Percentiles rank a stretch among this genome's conserved stretches.
Conservation (phyloP, 2,329 filamentous ascomycete genomes). For the Neurospora crassa region DNA sequence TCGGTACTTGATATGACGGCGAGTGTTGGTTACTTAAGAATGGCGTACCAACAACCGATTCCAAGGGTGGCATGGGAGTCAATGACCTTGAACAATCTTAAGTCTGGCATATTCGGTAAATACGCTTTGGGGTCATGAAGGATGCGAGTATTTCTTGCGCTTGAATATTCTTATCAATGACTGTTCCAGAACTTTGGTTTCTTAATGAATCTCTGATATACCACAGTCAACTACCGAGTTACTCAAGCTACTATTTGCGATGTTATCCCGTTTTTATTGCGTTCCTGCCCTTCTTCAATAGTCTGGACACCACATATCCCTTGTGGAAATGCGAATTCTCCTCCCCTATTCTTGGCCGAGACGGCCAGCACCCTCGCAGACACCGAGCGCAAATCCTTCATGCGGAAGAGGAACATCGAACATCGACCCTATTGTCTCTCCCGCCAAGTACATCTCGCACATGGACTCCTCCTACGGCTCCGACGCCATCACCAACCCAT, state of each 20-base stretch:
- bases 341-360: not conserved
- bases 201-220: not conserved
- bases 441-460: slow-evolving; percentile 30
- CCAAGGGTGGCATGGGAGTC: not conserved
- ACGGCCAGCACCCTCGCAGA: slow-evolving; percentile 3
- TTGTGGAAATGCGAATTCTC: not conserved
- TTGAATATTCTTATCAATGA: not conserved
- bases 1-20: not conserved
- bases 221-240: not conserved
- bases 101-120: not conserved
- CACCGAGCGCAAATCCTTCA: slow-evolving; percentile 21
- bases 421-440: slow-evolving; percentile 34
- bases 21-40: not conserved
- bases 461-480: slow-evolving; percentile 36
- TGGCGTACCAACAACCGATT: not conserved
- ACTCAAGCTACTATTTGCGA: not conserved
- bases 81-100: not conserved
- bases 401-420: slow-evolving; percentile 27
- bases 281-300: not conserved
- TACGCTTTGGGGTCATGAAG: not conserved
- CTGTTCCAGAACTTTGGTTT: not conserved
- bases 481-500: slow-evolving; percentile 26
- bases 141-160: not conserved
- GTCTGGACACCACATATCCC: not conserved
- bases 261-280: not conserved